A percentile compares a stretch with the other conserved stretches of the same genome.
phyloP scores from a whole-genome alignment of 179 eudicot species.

The Spergularia azorica region DNA sequence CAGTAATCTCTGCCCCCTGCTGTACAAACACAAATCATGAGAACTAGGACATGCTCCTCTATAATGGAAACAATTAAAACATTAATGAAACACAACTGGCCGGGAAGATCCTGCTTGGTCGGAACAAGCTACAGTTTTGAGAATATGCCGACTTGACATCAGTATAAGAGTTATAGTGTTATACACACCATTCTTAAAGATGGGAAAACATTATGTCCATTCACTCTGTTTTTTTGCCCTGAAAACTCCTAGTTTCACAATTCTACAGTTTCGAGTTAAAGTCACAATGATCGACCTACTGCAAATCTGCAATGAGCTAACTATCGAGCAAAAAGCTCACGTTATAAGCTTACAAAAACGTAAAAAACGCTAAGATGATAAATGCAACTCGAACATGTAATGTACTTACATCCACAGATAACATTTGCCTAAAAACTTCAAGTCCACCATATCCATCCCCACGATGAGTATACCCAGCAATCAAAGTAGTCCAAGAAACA shows the following conservation, averaged over 20 bases:
- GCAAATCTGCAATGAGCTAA: neutral
- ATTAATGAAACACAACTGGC: neutral
- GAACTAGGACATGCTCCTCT: constrained; percentile 18
- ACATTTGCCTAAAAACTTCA: constrained; percentile 48
- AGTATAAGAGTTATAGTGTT: neutral
- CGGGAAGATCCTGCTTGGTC: neutral
- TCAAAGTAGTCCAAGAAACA: constrained; percentile 75
- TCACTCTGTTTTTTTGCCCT: neutral
- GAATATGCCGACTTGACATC: neutral
- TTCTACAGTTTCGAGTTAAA: neutral
- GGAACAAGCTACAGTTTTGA: constrained; percentile 8
- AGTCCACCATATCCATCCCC: constrained; percentile 67
- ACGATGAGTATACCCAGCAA: constrained; percentile 63
- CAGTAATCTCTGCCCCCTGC: constrained; percentile 59
- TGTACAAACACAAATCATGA: constrained; percentile 41
- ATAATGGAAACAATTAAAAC: neutral
- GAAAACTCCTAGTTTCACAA: too few relatives aligned
- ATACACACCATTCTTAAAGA: neutral
- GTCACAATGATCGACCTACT: neutral
- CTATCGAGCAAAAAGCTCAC: neutral
- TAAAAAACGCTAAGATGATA: too few relatives aligned
- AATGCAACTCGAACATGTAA: neutral
- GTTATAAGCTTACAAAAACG: too few relatives aligned
- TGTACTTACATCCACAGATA: constrained; percentile 41
- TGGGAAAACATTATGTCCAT: neutral